phyloP scores from a whole-genome alignment of 306 rosid species.

The Begonia masoniana region DNA sequence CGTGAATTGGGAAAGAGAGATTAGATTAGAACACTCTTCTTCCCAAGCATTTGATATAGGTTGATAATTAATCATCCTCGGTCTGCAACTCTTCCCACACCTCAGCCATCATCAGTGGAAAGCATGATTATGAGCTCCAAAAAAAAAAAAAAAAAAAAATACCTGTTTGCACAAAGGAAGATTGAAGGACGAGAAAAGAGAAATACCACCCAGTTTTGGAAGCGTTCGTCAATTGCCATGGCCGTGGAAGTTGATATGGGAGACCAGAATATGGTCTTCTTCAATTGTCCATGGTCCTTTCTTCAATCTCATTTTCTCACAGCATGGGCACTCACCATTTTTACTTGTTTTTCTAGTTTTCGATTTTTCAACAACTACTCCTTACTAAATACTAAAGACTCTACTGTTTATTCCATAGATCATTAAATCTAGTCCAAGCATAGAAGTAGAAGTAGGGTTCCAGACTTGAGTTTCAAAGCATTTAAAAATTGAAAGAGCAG shows the following conservation, averaged over 20 bases:
- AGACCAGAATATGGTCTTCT: constrained; percentile 61
- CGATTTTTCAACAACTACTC: too few species aligned
- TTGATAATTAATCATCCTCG: constrained; percentile 65
- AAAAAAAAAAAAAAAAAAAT: background rate
- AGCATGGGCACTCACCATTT: constrained; percentile 93
- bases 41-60: constrained; percentile 60
- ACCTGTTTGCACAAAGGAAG: too few species aligned
- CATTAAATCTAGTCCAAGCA: too few species aligned
- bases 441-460: too few species aligned
- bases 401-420: too few species aligned
- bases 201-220: constrained; percentile 65
- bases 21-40: constrained; percentile 26
- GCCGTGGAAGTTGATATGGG: constrained; percentile 45
- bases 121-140: background rate
- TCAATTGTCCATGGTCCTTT: constrained; percentile 83
- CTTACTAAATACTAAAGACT: too few species aligned
- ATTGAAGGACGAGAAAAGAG: background rate
- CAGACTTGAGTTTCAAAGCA: too few species aligned
- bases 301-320: constrained; percentile 88
- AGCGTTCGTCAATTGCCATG: constrained; percentile 90
- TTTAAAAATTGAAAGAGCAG: too few species aligned
- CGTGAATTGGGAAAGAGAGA: background rate
- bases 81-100: too few species aligned
- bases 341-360: too few species aligned
- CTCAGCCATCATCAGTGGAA: constrained; percentile 37